Evolutionary conservation across 1,284 basidiomycete genomes (phyloP).

Genomic region (Ceratobasidium sp.): DNA sequence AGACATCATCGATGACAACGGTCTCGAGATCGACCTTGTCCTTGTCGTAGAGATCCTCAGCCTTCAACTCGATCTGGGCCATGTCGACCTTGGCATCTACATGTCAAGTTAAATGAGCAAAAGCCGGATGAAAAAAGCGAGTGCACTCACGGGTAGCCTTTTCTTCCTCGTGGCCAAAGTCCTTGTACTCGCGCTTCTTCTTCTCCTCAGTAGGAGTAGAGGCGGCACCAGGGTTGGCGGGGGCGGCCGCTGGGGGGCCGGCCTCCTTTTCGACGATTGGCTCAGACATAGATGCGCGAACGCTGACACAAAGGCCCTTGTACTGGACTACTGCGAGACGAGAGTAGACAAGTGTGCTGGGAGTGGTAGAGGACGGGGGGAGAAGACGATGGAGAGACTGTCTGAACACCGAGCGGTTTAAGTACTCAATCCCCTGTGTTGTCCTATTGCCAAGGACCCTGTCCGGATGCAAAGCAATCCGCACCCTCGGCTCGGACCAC

Average conservation of each 20-base stretch:
- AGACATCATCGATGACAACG: constrained; percentile 95
- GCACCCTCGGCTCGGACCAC: neutral
- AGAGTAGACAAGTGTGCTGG: constrained; percentile 24
- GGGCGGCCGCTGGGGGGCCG: constrained; percentile 57
- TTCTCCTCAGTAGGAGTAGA: constrained; percentile 58
- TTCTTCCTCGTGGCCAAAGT: constrained; percentile 82
- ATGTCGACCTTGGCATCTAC: constrained; percentile 88
- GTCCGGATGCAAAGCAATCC: constrained; percentile 28
- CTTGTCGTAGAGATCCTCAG: constrained; percentile 96
- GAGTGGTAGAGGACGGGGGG: constrained; percentile 42
- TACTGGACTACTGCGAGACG: constrained; percentile 22
- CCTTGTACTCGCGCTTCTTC: constrained; percentile 92
- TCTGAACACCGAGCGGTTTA: constrained; percentile 19
- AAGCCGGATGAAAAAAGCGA: constrained; percentile 20
- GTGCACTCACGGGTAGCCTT: constrained; percentile 72
- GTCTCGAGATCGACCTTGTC: constrained; percentile 99
- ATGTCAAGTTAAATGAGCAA: neutral
- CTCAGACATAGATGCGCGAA: constrained; percentile 54
- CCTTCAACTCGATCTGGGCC: constrained; percentile 73
- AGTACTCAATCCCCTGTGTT: constrained; percentile 7
- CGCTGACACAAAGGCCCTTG: constrained; percentile 37
- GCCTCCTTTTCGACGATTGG: constrained; percentile 70
- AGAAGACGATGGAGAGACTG: constrained; percentile 29
- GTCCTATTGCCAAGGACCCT: constrained; percentile 13
- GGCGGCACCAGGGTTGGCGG: constrained; percentile 23